These are phyloP conservation scores for Fistulina hepatica DNA, from an alignment of 1,284 basidiomycete genomes.

Conservation along the genomic window DNA sequence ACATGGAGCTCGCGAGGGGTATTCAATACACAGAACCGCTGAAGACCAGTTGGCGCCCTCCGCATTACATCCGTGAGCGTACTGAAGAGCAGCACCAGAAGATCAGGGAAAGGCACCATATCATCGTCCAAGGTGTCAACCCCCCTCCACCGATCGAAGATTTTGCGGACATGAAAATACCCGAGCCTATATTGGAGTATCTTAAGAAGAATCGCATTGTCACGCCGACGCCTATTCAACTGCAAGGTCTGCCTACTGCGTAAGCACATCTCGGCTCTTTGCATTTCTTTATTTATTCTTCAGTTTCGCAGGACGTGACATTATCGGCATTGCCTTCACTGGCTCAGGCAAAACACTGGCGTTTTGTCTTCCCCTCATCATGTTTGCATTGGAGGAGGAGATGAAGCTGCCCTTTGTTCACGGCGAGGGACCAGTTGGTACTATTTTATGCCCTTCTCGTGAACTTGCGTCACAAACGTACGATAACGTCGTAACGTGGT, in stretches of 20 bases:
- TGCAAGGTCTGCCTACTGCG: conserved; percentile 95
- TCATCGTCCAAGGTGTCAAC: conserved; percentile 84
- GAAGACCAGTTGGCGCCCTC: conserved; percentile 85
- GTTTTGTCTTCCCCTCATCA: conserved; percentile 89
- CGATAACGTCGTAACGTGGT: conserved; percentile 87
- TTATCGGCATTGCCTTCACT: conserved; percentile 94
- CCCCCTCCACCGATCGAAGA: conserved; percentile 91
- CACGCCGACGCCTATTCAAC: conserved; percentile 89
- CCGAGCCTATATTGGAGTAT: conserved; percentile 71
- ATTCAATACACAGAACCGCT: conserved; percentile 85
- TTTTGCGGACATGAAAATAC: conserved; percentile 98
- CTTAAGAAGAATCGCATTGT: conserved; percentile 80
- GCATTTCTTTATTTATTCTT: conserved; percentile 15
- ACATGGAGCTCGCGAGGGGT: conserved; percentile 87
- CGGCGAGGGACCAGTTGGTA: conserved; percentile 92
- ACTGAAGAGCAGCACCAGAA: conserved; percentile 59
- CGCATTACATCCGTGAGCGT: conserved; percentile 70
- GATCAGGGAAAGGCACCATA: conserved; percentile 85
- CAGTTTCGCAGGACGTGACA: conserved; percentile 83
- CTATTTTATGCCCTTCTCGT: conserved; percentile 91
- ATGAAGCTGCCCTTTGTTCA: conserved; percentile 78
- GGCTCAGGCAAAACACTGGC: conserved; percentile 89
- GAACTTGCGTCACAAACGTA: conserved; percentile 94
- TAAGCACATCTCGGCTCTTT: conserved; percentile 29
- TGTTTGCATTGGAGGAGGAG: conserved; percentile 93